Conservation (phyloP, 441 rosid species). For the Erodium chrysanthum region DNA sequence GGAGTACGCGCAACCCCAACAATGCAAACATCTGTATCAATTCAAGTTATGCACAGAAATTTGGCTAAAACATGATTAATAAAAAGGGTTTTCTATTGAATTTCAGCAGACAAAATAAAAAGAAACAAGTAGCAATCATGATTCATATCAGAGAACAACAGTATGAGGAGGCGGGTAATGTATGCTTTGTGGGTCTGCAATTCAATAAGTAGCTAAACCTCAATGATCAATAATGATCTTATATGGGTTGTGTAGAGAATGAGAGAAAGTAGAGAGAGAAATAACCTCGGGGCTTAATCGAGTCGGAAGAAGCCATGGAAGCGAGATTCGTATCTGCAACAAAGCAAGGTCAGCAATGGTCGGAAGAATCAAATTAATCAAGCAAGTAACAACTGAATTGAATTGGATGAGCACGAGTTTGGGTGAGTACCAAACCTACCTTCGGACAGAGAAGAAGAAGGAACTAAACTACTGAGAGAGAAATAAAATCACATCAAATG, state of each 20-base stretch:
- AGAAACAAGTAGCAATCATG: not conserved
- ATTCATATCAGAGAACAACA: not conserved
- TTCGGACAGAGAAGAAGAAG: not conserved
- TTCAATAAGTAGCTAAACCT: not conserved
- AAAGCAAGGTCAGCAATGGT: not conserved
- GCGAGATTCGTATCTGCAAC: not conserved
- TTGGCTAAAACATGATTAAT: not conserved
- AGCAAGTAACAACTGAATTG: not conserved
- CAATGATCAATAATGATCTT: not conserved
- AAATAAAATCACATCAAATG: not conserved
- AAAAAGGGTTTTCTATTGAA: not conserved
- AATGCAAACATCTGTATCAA: conserved; percentile 64
- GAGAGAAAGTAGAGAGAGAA: not conserved
- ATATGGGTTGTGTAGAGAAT: not conserved
- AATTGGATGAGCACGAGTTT: not conserved
- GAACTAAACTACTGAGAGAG: not conserved
- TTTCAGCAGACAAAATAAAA: not conserved
- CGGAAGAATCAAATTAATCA: not conserved
- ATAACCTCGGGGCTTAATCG: not conserved
- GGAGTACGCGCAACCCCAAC: conserved; percentile 89
- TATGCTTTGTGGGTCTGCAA: not conserved
- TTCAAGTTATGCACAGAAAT: not conserved
- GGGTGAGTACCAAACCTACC: not conserved
- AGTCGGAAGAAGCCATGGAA: conserved; percentile 6
- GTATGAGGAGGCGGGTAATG: too few species aligned